A percentile compares a stretch with the other conserved stretches of the same genome.
These are phyloP conservation scores for Penicillium odoratum DNA, from an alignment of 495 filamentous ascomycete genomes.

Conservation along the genomic window DNA sequence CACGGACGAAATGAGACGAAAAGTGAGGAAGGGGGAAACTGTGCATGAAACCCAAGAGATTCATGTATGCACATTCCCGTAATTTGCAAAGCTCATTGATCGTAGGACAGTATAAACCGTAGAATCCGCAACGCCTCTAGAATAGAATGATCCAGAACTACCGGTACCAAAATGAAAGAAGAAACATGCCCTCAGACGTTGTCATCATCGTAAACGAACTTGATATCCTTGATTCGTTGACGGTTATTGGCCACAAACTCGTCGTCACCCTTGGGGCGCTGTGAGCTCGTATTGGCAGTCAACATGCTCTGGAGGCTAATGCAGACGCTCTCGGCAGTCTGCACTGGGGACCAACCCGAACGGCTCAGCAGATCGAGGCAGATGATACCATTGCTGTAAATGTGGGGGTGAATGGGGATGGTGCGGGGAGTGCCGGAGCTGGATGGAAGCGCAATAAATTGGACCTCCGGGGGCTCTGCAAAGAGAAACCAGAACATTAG, in stretches of 20 bases:
- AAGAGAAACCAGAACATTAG: neutral
- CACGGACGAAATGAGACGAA: neutral
- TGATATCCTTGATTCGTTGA: slow-evolving; percentile 76
- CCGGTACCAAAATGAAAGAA: neutral
- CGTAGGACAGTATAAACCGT: no score
- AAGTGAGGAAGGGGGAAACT: neutral
- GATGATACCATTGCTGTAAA: slow-evolving; percentile 98
- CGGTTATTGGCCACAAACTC: slow-evolving; percentile 81
- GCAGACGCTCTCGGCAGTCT: slow-evolving; percentile 95
- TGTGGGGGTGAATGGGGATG: slow-evolving; percentile 95
- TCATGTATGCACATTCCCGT: neutral
- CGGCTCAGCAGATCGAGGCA: slow-evolving; percentile 89
- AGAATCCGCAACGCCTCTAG: slow-evolving; percentile 1
- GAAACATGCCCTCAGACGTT: slow-evolving; percentile 55
- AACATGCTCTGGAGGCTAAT: slow-evolving; percentile 99
- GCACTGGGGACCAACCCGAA: slow-evolving; percentile 92
- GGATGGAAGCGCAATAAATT: slow-evolving; percentile 62
- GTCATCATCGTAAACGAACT: slow-evolving; percentile 86
- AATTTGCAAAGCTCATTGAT: neutral
- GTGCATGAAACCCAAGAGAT: neutral
- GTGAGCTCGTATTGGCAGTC: slow-evolving; percentile 88
- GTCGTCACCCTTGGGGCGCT: slow-evolving; percentile 80
- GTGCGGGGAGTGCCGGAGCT: slow-evolving; percentile 54
- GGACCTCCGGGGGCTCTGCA: slow-evolving; percentile 87
- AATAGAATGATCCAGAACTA: neutral